A percentile compares a stretch with the other conserved stretches of the same genome.
Evolutionary conservation across 2,329 filamentous ascomycete genomes (phyloP).

Genomic region (Paecilomyces sp.): DNA sequence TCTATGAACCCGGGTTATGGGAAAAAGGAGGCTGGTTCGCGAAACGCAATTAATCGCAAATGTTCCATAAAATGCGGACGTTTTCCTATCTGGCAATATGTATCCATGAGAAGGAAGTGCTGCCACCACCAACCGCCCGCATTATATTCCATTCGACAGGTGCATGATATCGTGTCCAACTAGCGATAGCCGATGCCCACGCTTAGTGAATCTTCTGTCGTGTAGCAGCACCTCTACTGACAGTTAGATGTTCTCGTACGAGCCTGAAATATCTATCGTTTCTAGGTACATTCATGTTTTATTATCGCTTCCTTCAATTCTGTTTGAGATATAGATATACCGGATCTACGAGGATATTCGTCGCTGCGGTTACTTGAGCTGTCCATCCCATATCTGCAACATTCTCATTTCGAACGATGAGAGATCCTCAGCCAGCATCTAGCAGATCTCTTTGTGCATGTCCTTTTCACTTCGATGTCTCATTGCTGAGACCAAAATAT

Average conservation of each 20-base stretch:
- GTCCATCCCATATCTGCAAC: neutral
- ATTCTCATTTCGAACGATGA: neutral
- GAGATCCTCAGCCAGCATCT: neutral
- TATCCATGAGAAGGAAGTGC: neutral
- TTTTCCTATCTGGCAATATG: neutral
- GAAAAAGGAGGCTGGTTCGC: slow-evolving; percentile 81
- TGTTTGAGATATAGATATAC: neutral
- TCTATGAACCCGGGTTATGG: slow-evolving; percentile 70
- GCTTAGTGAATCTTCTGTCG: neutral
- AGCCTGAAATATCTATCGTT: neutral
- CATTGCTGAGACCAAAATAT: neutral
- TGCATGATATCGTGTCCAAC: neutral
- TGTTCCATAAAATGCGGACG: neutral
- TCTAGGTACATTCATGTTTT: no score
- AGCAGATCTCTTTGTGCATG: neutral
- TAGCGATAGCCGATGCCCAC: neutral
- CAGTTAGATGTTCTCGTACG: neutral
- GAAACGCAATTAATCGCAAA: slow-evolving; percentile 9
- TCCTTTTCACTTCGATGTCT: neutral
- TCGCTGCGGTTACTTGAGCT: no score
- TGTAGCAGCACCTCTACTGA: neutral
- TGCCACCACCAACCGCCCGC: neutral
- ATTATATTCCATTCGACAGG: neutral
- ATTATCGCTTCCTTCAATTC: neutral
- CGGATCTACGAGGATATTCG: no score